phyloP scores from a whole-genome alignment of 208 protist species.

The Porcisia deanei region DNA sequence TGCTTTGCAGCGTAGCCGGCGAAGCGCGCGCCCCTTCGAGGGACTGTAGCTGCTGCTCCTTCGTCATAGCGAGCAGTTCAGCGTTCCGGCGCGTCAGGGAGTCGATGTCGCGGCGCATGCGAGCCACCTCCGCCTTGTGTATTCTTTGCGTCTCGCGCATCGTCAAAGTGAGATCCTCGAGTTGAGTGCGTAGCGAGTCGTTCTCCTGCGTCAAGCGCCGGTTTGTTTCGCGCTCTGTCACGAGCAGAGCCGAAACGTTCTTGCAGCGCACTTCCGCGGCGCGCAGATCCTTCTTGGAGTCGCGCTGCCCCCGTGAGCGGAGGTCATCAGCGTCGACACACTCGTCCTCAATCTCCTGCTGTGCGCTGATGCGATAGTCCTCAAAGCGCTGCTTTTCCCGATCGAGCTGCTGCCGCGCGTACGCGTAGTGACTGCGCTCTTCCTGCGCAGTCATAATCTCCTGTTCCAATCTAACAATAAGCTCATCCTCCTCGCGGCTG shows the following conservation, averaged over 20 bases:
- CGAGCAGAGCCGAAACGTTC: conserved; percentile 64
- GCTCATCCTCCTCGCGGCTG: conserved; percentile 52
- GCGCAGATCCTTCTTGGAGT: conserved; percentile 65
- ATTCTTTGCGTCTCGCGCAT: conserved; percentile 68
- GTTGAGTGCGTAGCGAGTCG: conserved; percentile 71
- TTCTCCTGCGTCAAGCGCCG: conserved; percentile 73
- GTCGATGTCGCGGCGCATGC: conserved; percentile 82
- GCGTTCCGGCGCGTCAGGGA: conserved; percentile 83
- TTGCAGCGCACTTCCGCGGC: conserved; percentile 75
- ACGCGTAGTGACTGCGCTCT: conserved; percentile 70
- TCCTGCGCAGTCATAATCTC: conserved; percentile 77
- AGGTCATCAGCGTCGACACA: conserved; percentile 44
- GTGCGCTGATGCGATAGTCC: conserved; percentile 44
- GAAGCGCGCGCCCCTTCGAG: conserved; percentile 26
- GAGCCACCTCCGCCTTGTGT: conserved; percentile 72
- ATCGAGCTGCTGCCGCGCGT: conserved; percentile 65
- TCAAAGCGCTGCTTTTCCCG: conserved; percentile 83
- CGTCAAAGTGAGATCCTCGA: conserved; percentile 73
- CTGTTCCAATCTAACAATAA: conserved; percentile 75
- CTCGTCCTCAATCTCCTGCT: conserved; percentile 78
- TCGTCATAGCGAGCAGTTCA: conserved; percentile 76
- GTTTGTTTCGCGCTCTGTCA: conserved; percentile 74
- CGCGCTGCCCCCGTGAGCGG: conserved; percentile 48
- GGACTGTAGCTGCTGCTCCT: conserved; percentile 64
- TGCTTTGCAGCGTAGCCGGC: neutral